phyloP scores from a whole-genome alignment of 768 basidiomycete species.

The Boletus vermiculosoides region DNA sequence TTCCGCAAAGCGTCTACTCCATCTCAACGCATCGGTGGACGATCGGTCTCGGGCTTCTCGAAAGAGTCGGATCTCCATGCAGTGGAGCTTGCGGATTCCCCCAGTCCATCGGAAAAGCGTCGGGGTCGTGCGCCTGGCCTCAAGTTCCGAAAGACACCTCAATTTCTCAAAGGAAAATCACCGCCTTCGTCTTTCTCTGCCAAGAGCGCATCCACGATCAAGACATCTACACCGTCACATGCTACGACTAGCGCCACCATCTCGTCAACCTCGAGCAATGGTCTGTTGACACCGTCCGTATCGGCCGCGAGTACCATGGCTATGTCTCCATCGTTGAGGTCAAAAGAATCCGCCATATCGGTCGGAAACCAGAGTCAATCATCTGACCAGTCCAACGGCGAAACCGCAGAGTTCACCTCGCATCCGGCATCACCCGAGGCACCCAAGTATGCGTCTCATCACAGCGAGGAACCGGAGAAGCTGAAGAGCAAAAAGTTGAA shows the following conservation, averaged over 20 bases:
- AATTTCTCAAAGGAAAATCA: slow-evolving; percentile 73
- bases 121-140: slow-evolving; percentile 69
- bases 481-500: slow-evolving; percentile 73
- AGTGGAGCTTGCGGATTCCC: slow-evolving; percentile 42
- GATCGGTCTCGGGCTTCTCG: slow-evolving; percentile 59
- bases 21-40: slow-evolving; percentile 42
- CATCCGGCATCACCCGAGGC: slow-evolving; percentile 32
- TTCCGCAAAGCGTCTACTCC: slow-evolving; percentile 82
- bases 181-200: slow-evolving; percentile 45
- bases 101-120: slow-evolving; percentile 49
- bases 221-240: slow-evolving; percentile 43
- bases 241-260: slow-evolving; percentile 37
- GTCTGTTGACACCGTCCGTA: slow-evolving; percentile 63
- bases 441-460: slow-evolving; percentile 29
- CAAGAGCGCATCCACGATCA: slow-evolving; percentile 30
- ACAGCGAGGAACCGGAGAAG: slow-evolving; percentile 51
- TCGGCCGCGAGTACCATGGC: slow-evolving; percentile 46
- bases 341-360: slow-evolving; percentile 76
- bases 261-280: slow-evolving; percentile 43
- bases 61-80: slow-evolving; percentile 46
- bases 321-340: slow-evolving; percentile 69
- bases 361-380: slow-evolving; percentile 70
- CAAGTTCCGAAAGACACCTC: slow-evolving; percentile 70
- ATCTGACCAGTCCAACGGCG: slow-evolving; percentile 68
- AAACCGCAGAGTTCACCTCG: slow-evolving; percentile 31